A percentile compares a stretch with the other conserved stretches of the same genome.
These are phyloP conservation scores for Colletotrichum sp. DNA, from an alignment of 2,329 filamentous ascomycete species.

Conservation along the genomic window DNA sequence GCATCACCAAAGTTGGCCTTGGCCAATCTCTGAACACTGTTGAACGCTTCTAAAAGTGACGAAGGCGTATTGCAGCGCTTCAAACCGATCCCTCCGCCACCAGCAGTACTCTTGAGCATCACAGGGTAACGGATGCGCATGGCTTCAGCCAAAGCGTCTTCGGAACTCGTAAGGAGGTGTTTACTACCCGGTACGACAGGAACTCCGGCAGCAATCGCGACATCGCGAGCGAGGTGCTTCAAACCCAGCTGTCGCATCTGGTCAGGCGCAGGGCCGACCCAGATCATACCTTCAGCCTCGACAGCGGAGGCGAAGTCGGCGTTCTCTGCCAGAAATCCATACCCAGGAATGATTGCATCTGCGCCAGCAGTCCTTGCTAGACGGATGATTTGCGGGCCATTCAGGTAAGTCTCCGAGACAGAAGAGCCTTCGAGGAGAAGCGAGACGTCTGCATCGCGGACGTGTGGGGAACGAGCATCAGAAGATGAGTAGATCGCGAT, in stretches of 20 bases:
- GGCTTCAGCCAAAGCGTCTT: slow-evolving; percentile 31
- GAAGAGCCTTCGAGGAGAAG: slow-evolving; percentile 63
- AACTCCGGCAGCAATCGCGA: slow-evolving; percentile 34
- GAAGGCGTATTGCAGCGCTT: slow-evolving; percentile 36
- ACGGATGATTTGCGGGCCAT: slow-evolving; percentile 64
- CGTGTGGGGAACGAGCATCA: slow-evolving; percentile 72
- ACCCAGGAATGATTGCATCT: slow-evolving; percentile 69
- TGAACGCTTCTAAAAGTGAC: slow-evolving; percentile 35
- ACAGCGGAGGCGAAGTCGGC: slow-evolving; percentile 63
- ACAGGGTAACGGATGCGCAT: slow-evolving; percentile 40
- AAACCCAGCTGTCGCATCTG: slow-evolving; percentile 42
- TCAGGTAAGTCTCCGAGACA: slow-evolving; percentile 62
- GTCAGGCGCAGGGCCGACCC: slow-evolving; percentile 61
- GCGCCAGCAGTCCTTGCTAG: slow-evolving; percentile 54
- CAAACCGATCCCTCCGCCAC: slow-evolving; percentile 51
- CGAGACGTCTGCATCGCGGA: slow-evolving; percentile 69
- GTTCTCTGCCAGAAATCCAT: slow-evolving; percentile 71
- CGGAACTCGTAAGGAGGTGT: slow-evolving; percentile 27
- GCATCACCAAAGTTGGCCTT: slow-evolving; percentile 46
- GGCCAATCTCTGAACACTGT: slow-evolving; percentile 41
- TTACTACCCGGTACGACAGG: slow-evolving; percentile 39
- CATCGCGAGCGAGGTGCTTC: slow-evolving; percentile 41
- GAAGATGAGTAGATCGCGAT: slow-evolving; percentile 71
- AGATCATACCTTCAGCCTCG: slow-evolving; percentile 58
- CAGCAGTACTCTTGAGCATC: slow-evolving; percentile 54